Evolutionary conservation across 768 basidiomycete genomes (phyloP), one percentile per base, ranked within the genome.

Genomic region (Chalciporus sphaerocephalus): DNA sequence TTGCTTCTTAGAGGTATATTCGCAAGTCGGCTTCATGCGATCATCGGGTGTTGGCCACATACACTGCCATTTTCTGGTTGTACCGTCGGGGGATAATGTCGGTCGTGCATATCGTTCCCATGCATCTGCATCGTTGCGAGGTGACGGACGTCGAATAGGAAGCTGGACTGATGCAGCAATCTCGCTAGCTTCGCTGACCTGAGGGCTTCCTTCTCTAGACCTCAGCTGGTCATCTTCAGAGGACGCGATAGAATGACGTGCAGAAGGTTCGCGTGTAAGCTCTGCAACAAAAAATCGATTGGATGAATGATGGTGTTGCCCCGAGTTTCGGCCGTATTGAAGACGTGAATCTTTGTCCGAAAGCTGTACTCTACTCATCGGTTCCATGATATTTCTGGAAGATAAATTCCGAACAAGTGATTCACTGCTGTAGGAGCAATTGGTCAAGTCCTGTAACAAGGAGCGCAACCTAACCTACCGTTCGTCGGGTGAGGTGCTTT

Each of bases 1-100:
- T 58, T 84, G 83, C 60, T 80, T 83, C 57, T 80, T 79, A 20
- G 74, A 68, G 25, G 59, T 57, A 50, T 77, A 77, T 17, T 65
- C 59, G 51, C 76, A 79, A 36, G 53, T 56, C 27, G 56, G 56
- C 23, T 56, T 60, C 41, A 60, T 60, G 51, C 47, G 68, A 44
- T 59, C 65, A 46, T 55, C 57, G 37, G 63, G 59, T 12, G 67
- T 66, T 36, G 60, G 53, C 73, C 73, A 74, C 38, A 66, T 68
- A 60, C 73, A 73, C 36, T 63, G 56, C 66, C 68, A 74, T 43
- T 64, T 69, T 47, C 64, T 61, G 39, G 61, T 58, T 13, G 64
- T 57, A 16, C 67, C 67, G 50, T 66, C 68, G 10, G 59, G 15
- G 34, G 59, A 61, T 46, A 60, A 42, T 20, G 65, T 67, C 40